Percentiles rank a stretch among this genome's conserved stretches.
Conservation (phyloP, 768 basidiomycete species). For the Agaricus sinodeliciosus region DNA sequence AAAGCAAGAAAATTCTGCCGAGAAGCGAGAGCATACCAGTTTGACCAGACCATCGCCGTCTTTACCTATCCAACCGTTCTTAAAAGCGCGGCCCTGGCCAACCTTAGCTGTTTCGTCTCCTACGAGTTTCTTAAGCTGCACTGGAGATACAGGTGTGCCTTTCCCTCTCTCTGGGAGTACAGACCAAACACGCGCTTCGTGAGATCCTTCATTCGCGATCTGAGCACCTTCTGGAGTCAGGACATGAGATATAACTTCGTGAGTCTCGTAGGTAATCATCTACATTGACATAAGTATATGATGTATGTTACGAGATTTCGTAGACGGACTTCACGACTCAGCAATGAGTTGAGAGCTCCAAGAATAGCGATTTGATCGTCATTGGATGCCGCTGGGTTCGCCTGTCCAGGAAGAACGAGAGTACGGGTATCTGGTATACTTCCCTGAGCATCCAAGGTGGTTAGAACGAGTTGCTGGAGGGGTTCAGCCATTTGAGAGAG, state of each 20-base stretch:
- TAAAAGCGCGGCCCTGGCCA: constrained; percentile 94
- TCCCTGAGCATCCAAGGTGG: constrained; percentile 52
- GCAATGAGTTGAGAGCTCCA: constrained; percentile 86
- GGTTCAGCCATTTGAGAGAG: constrained; percentile 55
- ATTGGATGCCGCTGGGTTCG: constrained; percentile 48
- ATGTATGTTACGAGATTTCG: background rate
- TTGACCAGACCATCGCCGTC: constrained; percentile 84
- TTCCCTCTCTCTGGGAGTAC: constrained; percentile 69
- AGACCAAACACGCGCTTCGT: constrained; percentile 93
- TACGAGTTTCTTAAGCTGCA: constrained; percentile 64
- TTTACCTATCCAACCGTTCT: constrained; percentile 94
- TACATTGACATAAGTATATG: constrained; percentile 22
- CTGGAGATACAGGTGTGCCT: constrained; percentile 57
- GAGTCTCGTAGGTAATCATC: constrained; percentile 81
- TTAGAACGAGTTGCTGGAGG: constrained; percentile 75
- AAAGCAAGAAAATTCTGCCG: constrained; percentile 4
- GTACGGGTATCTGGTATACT: constrained; percentile 63
- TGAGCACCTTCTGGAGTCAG: constrained; percentile 80
- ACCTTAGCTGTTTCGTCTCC: constrained; percentile 89
- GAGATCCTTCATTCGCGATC: constrained; percentile 78
- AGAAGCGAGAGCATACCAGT: constrained; percentile 40
- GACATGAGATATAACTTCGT: constrained; percentile 67
- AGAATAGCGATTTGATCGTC: constrained; percentile 82
- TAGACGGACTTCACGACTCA: constrained; percentile 69
- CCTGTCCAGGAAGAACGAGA: constrained; percentile 60